These are phyloP conservation scores for Quercus cerris DNA, from an alignment of 306 rosid genomes.

Conservation along the genomic window DNA sequence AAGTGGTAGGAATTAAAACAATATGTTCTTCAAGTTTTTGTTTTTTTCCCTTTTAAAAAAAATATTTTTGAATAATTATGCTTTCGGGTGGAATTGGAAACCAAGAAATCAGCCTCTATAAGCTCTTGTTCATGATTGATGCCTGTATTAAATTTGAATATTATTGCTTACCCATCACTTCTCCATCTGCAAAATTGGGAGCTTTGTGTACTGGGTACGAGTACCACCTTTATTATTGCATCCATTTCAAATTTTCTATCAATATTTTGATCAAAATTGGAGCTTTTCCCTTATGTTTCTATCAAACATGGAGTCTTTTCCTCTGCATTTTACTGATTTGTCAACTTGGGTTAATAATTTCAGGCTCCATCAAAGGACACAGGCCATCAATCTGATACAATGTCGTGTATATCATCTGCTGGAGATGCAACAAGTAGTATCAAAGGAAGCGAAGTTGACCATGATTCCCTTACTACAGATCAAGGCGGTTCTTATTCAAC, in stretches of 20 bases:
- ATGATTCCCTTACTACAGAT: conserved; percentile 33
- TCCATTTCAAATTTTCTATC: background rate
- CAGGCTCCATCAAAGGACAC: conserved; percentile 53
- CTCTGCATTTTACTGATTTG: background rate
- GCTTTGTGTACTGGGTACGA: too few species aligned
- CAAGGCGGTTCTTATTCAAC: conserved; percentile 35
- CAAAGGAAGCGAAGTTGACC: conserved; percentile 52
- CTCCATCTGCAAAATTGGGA: too few species aligned
- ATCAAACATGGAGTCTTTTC: background rate
- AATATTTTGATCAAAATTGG: background rate
- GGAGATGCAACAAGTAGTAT: conserved; percentile 50
- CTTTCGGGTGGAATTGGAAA: too few species aligned
- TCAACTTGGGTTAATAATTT: conserved; percentile 16
- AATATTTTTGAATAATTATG: too few species aligned
- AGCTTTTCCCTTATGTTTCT: background rate
- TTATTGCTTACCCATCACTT: background rate
- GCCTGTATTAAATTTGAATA: too few species aligned
- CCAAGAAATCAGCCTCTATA: too few species aligned
- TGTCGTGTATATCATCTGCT: conserved; percentile 50
- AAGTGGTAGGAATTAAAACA: too few species aligned
- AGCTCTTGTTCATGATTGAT: too few species aligned
- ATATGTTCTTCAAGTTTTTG: too few species aligned
- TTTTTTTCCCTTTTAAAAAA: too few species aligned
- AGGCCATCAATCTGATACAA: conserved; percentile 64
- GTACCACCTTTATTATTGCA: background rate